A percentile compares a stretch with the other conserved stretches of the same genome.
phyloP scores from a whole-genome alignment of 192 early-diverging fungal genomes.

The Helicostylum pulchrum region DNA sequence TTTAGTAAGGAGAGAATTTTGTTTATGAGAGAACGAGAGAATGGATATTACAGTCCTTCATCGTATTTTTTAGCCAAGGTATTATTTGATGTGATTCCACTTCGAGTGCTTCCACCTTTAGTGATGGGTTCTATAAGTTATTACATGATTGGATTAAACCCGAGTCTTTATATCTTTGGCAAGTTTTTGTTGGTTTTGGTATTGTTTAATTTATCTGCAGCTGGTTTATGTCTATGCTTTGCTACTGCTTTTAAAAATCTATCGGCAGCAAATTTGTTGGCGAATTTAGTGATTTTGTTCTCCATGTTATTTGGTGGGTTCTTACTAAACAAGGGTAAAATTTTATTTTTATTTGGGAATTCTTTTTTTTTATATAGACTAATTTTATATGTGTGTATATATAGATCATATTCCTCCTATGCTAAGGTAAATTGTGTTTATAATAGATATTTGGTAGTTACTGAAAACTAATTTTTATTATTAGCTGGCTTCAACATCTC shows the following conservation, averaged over 20 bases:
- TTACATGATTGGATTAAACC: constrained; percentile 66
- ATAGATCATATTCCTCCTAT: constrained; percentile 34
- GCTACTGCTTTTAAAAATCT: constrained; percentile 54
- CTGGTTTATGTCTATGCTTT: constrained; percentile 56
- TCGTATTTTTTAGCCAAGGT: constrained; percentile 57
- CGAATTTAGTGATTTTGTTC: constrained; percentile 65
- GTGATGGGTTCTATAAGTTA: constrained; percentile 64
- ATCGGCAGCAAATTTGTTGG: constrained; percentile 59
- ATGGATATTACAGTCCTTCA: constrained; percentile 46
- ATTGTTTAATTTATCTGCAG: constrained; percentile 62
- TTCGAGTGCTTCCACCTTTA: constrained; percentile 62
- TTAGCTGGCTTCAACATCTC: constrained; percentile 66
- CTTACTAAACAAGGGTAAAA: constrained; percentile 61
- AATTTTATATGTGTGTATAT: background rate
- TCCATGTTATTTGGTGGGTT: constrained; percentile 78
- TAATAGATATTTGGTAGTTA: background rate
- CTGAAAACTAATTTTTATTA: background rate
- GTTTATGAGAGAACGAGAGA: constrained; percentile 50
- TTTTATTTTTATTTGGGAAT: background rate
- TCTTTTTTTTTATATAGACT: background rate
- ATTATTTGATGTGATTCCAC: constrained; percentile 67
- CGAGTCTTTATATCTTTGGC: constrained; percentile 42
- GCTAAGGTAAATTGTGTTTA: constrained; percentile 21
- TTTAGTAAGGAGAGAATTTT: constrained; percentile 44
- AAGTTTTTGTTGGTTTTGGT: constrained; percentile 61